phyloP scores from a whole-genome alignment of 192 early-diverging fungal genomes.

The Radiomyces spectabilis region DNA sequence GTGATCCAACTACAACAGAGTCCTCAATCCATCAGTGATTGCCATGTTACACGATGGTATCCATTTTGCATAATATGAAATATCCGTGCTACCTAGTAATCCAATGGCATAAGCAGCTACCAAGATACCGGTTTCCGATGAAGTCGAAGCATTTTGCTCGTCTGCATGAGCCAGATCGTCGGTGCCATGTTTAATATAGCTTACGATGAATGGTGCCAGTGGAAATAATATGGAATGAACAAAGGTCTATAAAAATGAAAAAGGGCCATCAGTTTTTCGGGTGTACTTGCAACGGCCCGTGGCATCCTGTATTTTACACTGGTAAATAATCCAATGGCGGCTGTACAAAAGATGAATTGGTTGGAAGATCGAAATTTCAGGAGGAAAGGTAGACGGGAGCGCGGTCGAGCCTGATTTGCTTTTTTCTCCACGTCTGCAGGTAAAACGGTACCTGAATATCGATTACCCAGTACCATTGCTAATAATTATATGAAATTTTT shows the following conservation, averaged over 20 bases:
- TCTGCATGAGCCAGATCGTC: neutral
- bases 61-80: neutral
- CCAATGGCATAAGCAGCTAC: constrained; percentile 16
- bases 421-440: too few relatives aligned
- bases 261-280: neutral
- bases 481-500: too few relatives aligned
- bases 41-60: too few relatives aligned
- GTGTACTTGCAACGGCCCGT: neutral
- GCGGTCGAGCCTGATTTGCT: too few relatives aligned
- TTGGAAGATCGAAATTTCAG: too few relatives aligned
- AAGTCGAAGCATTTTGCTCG: neutral
- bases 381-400: too few relatives aligned
- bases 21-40: too few relatives aligned
- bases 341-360: constrained; percentile 1
- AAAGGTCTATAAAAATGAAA: constrained; percentile 1
- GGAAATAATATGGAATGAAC: constrained; percentile 9
- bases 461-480: too few relatives aligned
- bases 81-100: constrained; percentile 1
- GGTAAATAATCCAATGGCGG: constrained; percentile 2
- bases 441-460: too few relatives aligned
- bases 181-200: neutral
- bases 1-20: constrained; percentile 20
- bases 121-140: constrained; percentile 15
- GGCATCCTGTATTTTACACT: constrained; percentile 1
- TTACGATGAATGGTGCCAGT: constrained; percentile 3